Evolutionary conservation across 2,329 filamentous ascomycete genomes (phyloP), one percentile per base, ranked within the genome.

Genomic region (Amesomyces nigricolor): DNA sequence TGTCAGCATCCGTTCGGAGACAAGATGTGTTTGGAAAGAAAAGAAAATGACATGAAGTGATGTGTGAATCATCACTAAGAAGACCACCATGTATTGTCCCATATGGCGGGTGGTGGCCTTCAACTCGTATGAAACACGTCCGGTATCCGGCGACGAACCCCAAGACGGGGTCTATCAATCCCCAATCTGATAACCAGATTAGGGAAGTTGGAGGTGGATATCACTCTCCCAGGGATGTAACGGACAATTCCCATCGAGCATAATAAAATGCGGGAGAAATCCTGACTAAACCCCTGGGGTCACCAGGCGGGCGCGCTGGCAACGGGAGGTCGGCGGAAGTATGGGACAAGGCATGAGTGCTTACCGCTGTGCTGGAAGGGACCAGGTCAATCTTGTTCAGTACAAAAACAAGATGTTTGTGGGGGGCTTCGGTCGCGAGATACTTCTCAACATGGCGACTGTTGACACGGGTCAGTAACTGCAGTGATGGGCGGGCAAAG

Each of bases 41-140:
- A 64, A 66, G 59, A 61, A 63, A 59, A 66, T 62, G 46, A 19
- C 35, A 58, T 22, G 51, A 39, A 54, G 62, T 67, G 65, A 74
- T 79, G 76, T 99, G 82, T 92, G 91, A 87, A 87, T 88, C 89
- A 87, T 89, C 87, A 97, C 94, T 99, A 99, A 95, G 94, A 97
- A 88, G 79, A 81, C 81, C 82, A 83, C 87, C 85, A 91, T 75
- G 74, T 74, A 74, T 75, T 72, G 75, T 74, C 65, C 69, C 71
- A 70, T 70, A 71, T 67, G 77, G 81, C 57, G 75, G 79, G 82
- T 82, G 83, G 81, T 82, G 84, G 83, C 78, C 78, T 87, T 97
- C 94, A 96, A 97, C 94, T 97, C 92, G 90, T 87, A 89, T 85
- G 86, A 88, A 87, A 86, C 89, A 94, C 79, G 75, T 81, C 79